A percentile compares a stretch with the other conserved stretches of the same genome.
Conservation (phyloP, 2,329 filamentous ascomycete species). For the Clonostachys rosea region DNA sequence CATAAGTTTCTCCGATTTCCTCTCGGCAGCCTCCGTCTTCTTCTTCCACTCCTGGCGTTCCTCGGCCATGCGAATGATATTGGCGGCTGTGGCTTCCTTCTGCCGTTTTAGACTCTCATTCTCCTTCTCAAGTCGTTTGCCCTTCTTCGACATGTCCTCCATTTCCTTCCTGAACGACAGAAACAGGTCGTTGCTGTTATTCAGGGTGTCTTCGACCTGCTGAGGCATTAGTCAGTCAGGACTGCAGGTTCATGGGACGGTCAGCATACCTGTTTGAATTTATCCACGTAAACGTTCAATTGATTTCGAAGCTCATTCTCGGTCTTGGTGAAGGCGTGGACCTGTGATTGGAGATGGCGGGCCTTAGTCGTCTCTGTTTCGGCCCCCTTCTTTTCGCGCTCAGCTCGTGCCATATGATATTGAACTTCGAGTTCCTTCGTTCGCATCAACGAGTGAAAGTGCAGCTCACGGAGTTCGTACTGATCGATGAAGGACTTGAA, state of each 20-base stretch:
- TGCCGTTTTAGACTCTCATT: conserved; percentile 88
- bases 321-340: conserved; percentile 93
- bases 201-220: conserved; percentile 95
- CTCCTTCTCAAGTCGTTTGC: conserved; percentile 93
- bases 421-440: conserved; percentile 96
- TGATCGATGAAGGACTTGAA: conserved; percentile 96
- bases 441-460: conserved; percentile 87
- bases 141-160: conserved; percentile 99
- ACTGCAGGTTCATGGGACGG: neutral
- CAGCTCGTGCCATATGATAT: conserved; percentile 81
- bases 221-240: conserved; percentile 11
- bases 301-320: conserved; percentile 91
- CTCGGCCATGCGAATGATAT: conserved; percentile 96
- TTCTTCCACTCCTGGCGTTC: conserved; percentile 81
- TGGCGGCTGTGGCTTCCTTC: conserved; percentile 88
- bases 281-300: conserved; percentile 97
- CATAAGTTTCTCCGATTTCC: conserved; percentile 88
- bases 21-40: conserved; percentile 47
- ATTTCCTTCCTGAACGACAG: conserved; percentile 97
- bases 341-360: conserved; percentile 82
- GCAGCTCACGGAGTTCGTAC: conserved; percentile 90
- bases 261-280: conserved; percentile 87
- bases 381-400: conserved; percentile 84
- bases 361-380: conserved; percentile 77
- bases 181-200: conserved; percentile 97